A percentile compares a stretch with the other conserved stretches of the same genome.
Conservation (phyloP, 108 stramenopile genomes). For the Cylindrotheca closterium region DNA sequence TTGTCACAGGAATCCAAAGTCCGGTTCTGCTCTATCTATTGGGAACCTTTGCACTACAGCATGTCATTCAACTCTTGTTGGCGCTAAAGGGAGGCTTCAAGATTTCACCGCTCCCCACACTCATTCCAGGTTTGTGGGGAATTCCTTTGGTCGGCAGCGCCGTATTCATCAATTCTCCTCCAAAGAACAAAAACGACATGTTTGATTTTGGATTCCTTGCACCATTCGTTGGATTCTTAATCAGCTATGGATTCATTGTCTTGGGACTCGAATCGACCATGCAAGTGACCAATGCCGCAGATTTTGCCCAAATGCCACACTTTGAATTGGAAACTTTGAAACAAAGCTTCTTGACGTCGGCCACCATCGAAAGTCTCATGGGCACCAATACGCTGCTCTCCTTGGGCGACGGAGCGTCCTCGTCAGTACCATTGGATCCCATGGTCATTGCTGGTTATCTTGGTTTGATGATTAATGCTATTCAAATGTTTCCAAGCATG, state of each 20-base stretch:
- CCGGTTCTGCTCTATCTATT: background rate
- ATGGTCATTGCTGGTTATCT: background rate
- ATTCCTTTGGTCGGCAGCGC: background rate
- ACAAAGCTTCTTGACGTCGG: background rate
- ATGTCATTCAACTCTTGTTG: background rate
- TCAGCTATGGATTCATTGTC: background rate
- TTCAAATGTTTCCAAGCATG: background rate
- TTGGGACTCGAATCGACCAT: background rate
- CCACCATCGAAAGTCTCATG: background rate
- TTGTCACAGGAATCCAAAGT: background rate
- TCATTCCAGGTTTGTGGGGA: background rate
- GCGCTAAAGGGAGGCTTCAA: background rate
- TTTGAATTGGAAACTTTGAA: background rate
- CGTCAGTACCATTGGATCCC: background rate
- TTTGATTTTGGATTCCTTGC: background rate
- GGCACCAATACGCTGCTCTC: background rate
- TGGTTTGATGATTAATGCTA: background rate
- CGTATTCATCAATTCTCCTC: background rate
- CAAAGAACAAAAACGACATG: background rate
- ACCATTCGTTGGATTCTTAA: background rate
- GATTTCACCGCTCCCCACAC: background rate
- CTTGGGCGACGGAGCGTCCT: background rate
- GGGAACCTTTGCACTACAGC: background rate
- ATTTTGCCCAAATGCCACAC: background rate
- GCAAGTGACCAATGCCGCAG: background rate